Percentiles rank a stretch among this genome's conserved stretches.
Conservation (phyloP, 371 early-diverging fungal genomes). For the Capniomyces stellatus region DNA sequence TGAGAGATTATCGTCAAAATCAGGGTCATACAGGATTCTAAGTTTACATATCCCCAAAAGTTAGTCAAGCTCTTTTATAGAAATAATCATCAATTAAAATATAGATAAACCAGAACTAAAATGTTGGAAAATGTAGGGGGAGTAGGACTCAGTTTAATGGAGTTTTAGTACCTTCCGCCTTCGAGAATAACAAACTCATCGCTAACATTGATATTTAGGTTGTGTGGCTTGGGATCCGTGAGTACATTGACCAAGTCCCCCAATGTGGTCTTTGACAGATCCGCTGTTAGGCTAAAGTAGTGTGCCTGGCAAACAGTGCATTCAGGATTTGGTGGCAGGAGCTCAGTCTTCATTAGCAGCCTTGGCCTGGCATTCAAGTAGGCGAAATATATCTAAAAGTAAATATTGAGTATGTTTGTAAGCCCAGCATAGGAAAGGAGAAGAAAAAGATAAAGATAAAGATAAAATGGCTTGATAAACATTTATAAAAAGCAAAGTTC, state of each 20-base stretch:
- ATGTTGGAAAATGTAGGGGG: not conserved
- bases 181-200: conserved; percentile 30
- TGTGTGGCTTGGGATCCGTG: no score
- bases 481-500: no score
- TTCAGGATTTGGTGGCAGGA: conserved; percentile 24
- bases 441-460: no score
- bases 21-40: conserved; percentile 65
- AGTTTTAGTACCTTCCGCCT: conserved; percentile 5
- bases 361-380: conserved; percentile 22
- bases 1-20: conserved; percentile 66
- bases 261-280: conserved; percentile 14
- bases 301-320: conserved; percentile 30
- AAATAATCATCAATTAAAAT: no score
- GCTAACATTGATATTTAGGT: no score
- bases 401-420: conserved; percentile 14
- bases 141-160: not conserved
- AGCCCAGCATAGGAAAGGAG: not conserved
- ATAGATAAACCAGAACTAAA: no score
- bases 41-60: no score
- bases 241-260: conserved; percentile 13
- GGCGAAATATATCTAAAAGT: conserved; percentile 12
- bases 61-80: no score
- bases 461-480: no score
- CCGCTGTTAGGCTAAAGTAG: conserved; percentile 9
- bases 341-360: conserved; percentile 19